Base-by-base conservation (phyloP, 129 eudicot species). In the Silybum marianum region DNA sequence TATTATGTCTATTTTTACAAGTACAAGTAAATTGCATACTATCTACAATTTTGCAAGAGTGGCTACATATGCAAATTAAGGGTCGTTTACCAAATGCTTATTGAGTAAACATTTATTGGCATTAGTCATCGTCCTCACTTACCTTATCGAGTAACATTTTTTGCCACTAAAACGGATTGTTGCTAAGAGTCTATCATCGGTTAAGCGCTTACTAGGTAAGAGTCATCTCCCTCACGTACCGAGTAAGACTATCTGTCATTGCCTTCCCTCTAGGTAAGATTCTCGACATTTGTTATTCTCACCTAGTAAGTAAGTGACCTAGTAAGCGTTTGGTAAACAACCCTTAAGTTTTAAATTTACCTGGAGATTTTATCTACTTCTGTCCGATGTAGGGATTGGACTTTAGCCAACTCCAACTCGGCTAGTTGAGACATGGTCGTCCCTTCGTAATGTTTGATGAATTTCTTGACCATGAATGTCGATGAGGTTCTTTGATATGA, bases 311-410 rank as follows among this genome's bases (percentile, higher is more conserved):
- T 9, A 39, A 26, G 30, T 26, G 10, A 6, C 46, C 11, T 1
- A 9, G 51, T 42, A 42, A 42, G 14, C 51, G 0, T 13, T 13
- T 11, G 12, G 14, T 42, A 42, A 42, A 42, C 14, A 42, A 0
- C 51, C 13, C 51, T 9, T 46, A 51, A 51, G 7, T 54, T 54
- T 51, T 2, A 68, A 62, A 13, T 80, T 82, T 88, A 91, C 96
- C 79, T 81, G 21, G 87, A 87, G 25, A 91, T 25, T 83, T 84
- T 78, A 26, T 10, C 69, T 51, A 91, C 67, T 81, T 89, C 93
- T 9, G 40, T 13, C 68, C 72, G 86, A 71, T 82, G 87, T 48
- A 77, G 21, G 7, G 78, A 22, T 78, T 75, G 87, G 22, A 38
- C 40, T 48, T 79, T 80, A 9, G 25, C 68, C 24, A 73, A 77